Evolutionary conservation across 495 filamentous ascomycete species (phyloP).

Genomic region (Penicillium ucsense): DNA sequence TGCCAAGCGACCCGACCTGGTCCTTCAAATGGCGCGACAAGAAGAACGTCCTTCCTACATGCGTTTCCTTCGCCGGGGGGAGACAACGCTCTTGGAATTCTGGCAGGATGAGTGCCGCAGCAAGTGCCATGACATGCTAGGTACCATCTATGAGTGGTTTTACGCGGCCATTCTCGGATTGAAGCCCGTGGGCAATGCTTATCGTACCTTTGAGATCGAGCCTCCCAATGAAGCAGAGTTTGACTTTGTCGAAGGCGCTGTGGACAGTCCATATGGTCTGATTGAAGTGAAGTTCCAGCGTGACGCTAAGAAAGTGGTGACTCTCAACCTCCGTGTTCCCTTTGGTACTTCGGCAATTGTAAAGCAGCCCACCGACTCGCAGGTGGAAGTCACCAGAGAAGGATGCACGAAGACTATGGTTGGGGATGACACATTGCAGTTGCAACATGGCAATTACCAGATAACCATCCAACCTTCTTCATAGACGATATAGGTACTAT

Average conservation of each 20-base stretch:
- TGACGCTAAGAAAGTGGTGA: neutral
- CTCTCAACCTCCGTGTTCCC: constrained; percentile 3
- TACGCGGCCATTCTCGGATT: constrained; percentile 18
- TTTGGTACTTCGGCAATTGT: constrained; percentile 7
- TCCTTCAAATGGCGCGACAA: constrained; percentile 19
- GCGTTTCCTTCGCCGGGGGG: constrained; percentile 20
- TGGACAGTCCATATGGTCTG: constrained; percentile 19
- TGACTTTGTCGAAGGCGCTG: constrained; percentile 13
- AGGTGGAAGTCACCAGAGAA: neutral
- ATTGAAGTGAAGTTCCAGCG: constrained; percentile 15
- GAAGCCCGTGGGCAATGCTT: constrained; percentile 13
- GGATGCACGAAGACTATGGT: neutral
- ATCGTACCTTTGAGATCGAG: constrained; percentile 11
- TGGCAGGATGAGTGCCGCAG: constrained; percentile 22
- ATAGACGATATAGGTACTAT: neutral
- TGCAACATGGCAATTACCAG: constrained; percentile 1
- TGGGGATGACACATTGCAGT: neutral
- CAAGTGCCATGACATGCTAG: constrained; percentile 25
- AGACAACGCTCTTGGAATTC: constrained; percentile 20
- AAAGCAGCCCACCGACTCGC: neutral
- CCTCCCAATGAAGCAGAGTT: constrained; percentile 17
- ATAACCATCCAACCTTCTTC: neutral
- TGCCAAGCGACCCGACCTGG: constrained; percentile 16
- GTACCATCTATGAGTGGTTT: constrained; percentile 24
- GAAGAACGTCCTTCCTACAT: constrained; percentile 24